Base-by-base conservation (phyloP, 2,329 filamentous ascomycete species). In the Aotearoamyces nothofagi region DNA sequence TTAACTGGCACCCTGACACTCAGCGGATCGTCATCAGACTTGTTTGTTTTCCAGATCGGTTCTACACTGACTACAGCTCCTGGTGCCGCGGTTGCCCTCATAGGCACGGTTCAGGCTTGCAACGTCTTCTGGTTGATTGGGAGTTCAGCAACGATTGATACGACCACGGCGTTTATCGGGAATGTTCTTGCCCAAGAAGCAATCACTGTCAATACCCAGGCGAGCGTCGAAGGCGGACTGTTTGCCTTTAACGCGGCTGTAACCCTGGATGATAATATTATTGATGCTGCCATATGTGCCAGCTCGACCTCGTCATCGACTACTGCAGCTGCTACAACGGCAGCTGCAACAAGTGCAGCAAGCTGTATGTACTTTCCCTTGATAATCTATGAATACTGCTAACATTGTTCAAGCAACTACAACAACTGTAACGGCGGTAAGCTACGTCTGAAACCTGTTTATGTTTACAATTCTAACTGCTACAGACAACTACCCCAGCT, bases 41-140 rank as follows among this genome's bases (percentile, higher is more conserved):
- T 35, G 33, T 42, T 29, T 11, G 33, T 42, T 17, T 41, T 42
- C 24, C 28, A 36, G 23, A 35, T 42, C 26, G 13, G 17, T 13
- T 30, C 36, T 4, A 38, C 33, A 6, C 23, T 36, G 10, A 31
- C 26, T 5, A 34, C 37, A 5, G 32, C 36, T 13, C 26, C 26
- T 11, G 25, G 9, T 8, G 29, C 39, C 5, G 9, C 27, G 15
- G 30, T 42, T 2, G 10, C 27, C 11, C 17, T 42, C n/a, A 32
- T 32, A 5, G 33, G 35, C 17, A 39, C 39, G 10, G 39, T 39
- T 9, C 30, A 39, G 26, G 24, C 39, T 22, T 42, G 39, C 33
- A 38, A 39, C 26, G 31, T 41, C 24, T 41, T 27, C 33, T 41
- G 32, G 24, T 27, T 27, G 25, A 34, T 41, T 13, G 36, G 39